Percentiles rank a stretch among this genome's conserved stretches.
Conservation (phyloP, 23 red algal species). For the Chondrus crispus region DNA sequence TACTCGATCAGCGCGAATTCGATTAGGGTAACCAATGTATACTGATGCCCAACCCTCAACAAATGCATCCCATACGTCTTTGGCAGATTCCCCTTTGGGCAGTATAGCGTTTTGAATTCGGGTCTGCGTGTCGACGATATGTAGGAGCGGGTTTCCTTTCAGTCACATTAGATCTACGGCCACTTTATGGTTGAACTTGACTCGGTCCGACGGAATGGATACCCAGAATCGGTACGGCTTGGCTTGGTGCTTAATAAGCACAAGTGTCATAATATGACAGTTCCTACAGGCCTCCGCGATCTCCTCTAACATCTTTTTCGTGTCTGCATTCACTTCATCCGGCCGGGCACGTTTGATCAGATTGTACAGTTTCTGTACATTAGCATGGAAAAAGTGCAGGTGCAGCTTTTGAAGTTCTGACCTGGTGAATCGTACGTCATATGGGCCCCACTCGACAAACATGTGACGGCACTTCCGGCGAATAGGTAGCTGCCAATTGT, state of each 20-base stretch:
- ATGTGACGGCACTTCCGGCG: background rate
- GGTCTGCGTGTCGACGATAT: background rate
- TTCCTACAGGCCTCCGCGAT: background rate
- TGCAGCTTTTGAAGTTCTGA: background rate
- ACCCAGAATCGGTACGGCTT: background rate
- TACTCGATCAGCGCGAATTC: background rate
- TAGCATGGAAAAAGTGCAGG: background rate
- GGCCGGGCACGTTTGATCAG: background rate
- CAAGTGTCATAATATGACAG: no score
- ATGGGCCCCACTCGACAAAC: background rate
- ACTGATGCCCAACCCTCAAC: background rate
- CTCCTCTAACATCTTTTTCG: background rate
- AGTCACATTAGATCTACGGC: background rate
- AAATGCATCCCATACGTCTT: slow-evolving; percentile 5
- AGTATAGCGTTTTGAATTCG: background rate
- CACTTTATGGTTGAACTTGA: background rate
- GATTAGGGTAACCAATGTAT: background rate
- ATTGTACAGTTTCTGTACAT: background rate
- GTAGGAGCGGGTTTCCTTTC: background rate
- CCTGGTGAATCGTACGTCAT: background rate
- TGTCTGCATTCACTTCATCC: background rate
- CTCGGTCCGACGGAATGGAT: background rate
- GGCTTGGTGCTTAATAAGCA: background rate
- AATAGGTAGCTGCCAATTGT: background rate
- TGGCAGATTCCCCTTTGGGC: background rate